Base-by-base conservation (phyloP, 441 rosid species). In the Pelargonium myrrhifolium region DNA sequence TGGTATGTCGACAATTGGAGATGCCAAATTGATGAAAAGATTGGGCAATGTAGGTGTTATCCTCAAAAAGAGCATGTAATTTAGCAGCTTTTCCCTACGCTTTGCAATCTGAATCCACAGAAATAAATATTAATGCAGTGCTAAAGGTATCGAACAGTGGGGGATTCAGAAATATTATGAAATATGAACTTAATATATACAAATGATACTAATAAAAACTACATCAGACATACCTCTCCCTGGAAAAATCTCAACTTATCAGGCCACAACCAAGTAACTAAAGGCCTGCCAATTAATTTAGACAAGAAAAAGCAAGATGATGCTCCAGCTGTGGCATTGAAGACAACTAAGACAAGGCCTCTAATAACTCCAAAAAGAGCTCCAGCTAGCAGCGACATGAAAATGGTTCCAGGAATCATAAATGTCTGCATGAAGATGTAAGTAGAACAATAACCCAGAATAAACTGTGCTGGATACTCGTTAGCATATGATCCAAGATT, bases 371-470 rank as follows among this genome's bases (percentile, higher is more conserved):
- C 99, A 78, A 89, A 93, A 69, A 93, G 96, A 55, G 99, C 99
- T 67, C 99, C 99, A 28, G 99, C 99, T 9, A 93, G 92, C 76
- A 89, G 71, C 60, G 99, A 93, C 97, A 93, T 89, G 82, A 93
- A 93, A 84, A 93, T 88, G n/a, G 99, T 93, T 76, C 99, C 99
- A 18, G 99, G 99, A 72, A 93, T 93, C 99, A 93, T 93, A 68
- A 93, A 93, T 15, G 97, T 91, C 82, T 93, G 99, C 97, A 91
- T 93, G 82, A 93, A 93, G 78, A 93, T 91, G 77, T 93, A 93
- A 1, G 89, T 93, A 5, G 99, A 84, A 79, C 96, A 91, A 79
- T 93, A 93, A 58, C 97, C 97, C 77, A 93, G 76, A 43, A 91
- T 85, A 77, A 93, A 93, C 66, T 84, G 93, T 28, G 87, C 82